Percentiles rank a stretch among this genome's conserved stretches.
These are phyloP conservation scores for Xanthoparmelia taractica DNA, from an alignment of 495 filamentous ascomycete species.

Conservation along the genomic window DNA sequence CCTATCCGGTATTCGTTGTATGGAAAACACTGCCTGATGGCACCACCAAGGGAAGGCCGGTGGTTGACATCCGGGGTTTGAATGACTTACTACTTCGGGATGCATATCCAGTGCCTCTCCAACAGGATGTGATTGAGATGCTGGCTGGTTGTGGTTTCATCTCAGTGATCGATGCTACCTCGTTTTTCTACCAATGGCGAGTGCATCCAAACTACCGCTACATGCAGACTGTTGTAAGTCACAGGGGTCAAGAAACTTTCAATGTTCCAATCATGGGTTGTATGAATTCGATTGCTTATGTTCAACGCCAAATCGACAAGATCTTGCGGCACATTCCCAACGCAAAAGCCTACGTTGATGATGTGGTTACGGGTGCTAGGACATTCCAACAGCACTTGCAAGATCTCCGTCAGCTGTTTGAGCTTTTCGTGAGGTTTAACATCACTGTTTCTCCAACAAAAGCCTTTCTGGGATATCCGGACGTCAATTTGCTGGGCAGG, in stretches of 20 bases:
- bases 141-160: background rate
- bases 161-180: background rate
- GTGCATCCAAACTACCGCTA: background rate
- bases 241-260: background rate
- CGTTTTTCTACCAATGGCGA: background rate
- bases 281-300: background rate
- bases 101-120: background rate
- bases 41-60: background rate
- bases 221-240: background rate
- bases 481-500: background rate
- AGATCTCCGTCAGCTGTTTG: background rate
- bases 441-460: background rate
- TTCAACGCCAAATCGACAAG: background rate
- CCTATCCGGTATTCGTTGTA: background rate
- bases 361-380: background rate
- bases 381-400: background rate
- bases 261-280: background rate
- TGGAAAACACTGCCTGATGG: no score
- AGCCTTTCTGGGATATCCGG: background rate
- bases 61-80: background rate
- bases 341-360: background rate
- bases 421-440: background rate
- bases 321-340: background rate
- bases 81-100: background rate
- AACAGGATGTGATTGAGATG: background rate